A percentile compares a stretch with the other conserved stretches of the same genome.
Conservation (phyloP, 495 filamentous ascomycete genomes). For the Talaromyces ruber region DNA sequence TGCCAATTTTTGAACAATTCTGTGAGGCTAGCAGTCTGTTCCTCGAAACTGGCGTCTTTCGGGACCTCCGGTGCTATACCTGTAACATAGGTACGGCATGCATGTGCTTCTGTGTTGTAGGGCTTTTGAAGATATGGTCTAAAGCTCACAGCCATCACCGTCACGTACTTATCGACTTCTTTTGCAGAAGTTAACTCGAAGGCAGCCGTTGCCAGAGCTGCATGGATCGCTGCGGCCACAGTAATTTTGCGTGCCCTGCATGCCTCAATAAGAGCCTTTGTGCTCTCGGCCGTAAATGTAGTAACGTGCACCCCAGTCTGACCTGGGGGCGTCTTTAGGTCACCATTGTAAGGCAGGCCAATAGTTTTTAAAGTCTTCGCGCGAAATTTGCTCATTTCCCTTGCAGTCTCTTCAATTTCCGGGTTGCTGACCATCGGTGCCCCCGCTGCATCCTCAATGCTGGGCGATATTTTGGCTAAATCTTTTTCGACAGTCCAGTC, state of each 20-base stretch:
- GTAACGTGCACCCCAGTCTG: conserved; percentile 1
- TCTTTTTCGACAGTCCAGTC: conserved; percentile 1
- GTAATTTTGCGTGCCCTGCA: conserved; percentile 12
- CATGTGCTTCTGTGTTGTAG: conserved; percentile 10
- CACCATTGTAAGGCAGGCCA: conserved; percentile 13
- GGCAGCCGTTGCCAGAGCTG: conserved; percentile 9
- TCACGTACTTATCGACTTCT: conserved; percentile 8
- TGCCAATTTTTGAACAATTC: conserved; percentile 8
- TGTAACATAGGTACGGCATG: conserved; percentile 10
- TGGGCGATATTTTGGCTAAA: conserved; percentile 10
- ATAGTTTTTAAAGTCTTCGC: conserved; percentile 9
- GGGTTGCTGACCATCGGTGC: conserved; percentile 1
- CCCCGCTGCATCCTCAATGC: conserved; percentile 11
- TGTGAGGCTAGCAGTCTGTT: conserved; percentile 5
- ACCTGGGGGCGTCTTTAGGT: conserved; percentile 8
- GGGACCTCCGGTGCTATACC: conserved; percentile 9
- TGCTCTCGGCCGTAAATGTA: conserved; percentile 5
- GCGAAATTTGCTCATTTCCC: conserved; percentile 8
- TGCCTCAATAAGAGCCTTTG: conserved; percentile 7
- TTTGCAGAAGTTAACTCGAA: conserved; percentile 7
- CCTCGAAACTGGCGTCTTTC: conserved; percentile 3
- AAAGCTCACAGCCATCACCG: conserved; percentile 11
- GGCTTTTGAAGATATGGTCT: conserved; percentile 6
- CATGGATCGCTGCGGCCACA: conserved; percentile 12
- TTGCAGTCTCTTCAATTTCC: conserved; percentile 7